These are phyloP conservation scores for Ambrosiella beaveri DNA, from an alignment of 2,329 filamentous ascomycete species.

Conservation along the genomic window DNA sequence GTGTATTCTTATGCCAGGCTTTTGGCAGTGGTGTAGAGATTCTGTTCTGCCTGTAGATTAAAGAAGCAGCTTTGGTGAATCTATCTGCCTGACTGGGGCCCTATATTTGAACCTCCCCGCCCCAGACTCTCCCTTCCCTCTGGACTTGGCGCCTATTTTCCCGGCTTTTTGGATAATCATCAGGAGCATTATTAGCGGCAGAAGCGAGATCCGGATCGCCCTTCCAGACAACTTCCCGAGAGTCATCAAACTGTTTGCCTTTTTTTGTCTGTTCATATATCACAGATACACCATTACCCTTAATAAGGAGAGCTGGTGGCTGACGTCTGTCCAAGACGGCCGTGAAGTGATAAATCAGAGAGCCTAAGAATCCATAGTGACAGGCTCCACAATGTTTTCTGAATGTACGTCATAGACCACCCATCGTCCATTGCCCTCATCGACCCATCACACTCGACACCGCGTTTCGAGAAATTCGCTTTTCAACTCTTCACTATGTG, in stretches of 20 bases:
- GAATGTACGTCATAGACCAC: constrained; percentile 51
- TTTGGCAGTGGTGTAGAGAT: too few relatives aligned
- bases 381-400: constrained; percentile 33
- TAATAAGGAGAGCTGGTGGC: background rate
- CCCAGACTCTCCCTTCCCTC: background rate
- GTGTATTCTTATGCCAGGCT: too few relatives aligned
- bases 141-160: background rate
- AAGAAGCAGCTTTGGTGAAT: too few relatives aligned
- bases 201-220: background rate
- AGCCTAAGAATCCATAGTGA: too few relatives aligned
- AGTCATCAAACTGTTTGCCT: background rate
- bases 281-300: background rate
- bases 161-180: background rate
- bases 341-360: background rate
- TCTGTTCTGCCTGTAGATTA: too few relatives aligned
- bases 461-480: too few relatives aligned
- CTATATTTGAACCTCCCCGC: background rate
- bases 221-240: background rate
- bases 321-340: background rate
- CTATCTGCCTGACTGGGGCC: background rate
- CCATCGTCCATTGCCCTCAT: background rate
- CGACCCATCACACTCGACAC: background rate
- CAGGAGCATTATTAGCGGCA: background rate
- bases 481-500: background rate
- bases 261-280: background rate